Evolutionary conservation across 345 rosid species (phyloP), one percentile per base, ranked within the genome.

Genomic region (Mallotus nudiflorus): DNA sequence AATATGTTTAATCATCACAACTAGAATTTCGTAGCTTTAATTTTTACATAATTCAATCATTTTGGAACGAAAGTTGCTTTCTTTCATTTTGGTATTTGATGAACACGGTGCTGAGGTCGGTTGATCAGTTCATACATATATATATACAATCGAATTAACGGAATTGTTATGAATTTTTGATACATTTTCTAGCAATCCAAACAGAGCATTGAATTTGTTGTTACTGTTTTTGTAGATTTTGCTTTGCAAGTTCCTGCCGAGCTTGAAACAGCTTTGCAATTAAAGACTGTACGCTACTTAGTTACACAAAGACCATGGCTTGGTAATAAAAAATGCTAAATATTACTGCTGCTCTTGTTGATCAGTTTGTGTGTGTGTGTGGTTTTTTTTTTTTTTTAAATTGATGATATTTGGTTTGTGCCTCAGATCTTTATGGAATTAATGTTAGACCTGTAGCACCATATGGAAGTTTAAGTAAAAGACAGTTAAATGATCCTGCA

Each of bases 291-390:
- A 11, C 90, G 78, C 70, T 88, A 84, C 84, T 82, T 85, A 42
- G 85, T 89, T 14, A 87, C 93, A 6, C 84, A 75, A 50, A 87
- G 97, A 67, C 98, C 97, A 24, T 94, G 98, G 98, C 92, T 94
- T 42, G 97, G 98, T 94, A 88, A 67, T 66, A 9, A 4, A 4
- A 42, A 8, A 4, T 42, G 62, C 54, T 55, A 35, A 72, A 37
- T 62, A 42, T 48, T 22, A 14, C 63, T 20, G n/a, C 14, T 63
- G 2, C 51, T 55, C 1, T 54, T 24, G 31, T 31, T 13, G 3
- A 22, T 7, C 10, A 39, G 22, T 49, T 33, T 33, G 14, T 22
- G 51, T 25, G 50, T 13, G 12, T 45, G 46, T 7, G 64, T 29
- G 52, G n/a, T 61, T 59, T 46, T 37, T 27, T 28, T 22, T 29